Conservation (phyloP, 345 rosid genomes). For the Rhizophora mangle region DNA sequence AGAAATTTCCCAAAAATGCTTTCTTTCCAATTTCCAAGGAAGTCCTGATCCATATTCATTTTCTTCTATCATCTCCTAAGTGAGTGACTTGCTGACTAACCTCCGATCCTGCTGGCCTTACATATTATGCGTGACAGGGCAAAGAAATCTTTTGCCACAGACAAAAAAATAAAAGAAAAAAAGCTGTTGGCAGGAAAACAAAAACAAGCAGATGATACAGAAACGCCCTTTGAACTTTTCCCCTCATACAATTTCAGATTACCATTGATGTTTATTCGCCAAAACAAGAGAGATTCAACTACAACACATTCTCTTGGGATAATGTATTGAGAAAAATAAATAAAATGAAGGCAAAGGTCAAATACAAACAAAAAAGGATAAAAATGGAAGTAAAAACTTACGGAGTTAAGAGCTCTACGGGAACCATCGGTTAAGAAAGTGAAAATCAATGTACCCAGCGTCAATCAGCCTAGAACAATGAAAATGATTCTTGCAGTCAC, state of each 20-base stretch:
- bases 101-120: too few relatives aligned
- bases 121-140: too few relatives aligned
- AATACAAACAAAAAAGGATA: background rate
- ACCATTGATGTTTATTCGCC: background rate
- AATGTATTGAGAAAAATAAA: background rate
- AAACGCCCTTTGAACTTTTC: background rate
- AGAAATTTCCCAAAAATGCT: background rate
- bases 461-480: constrained; percentile 56
- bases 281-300: background rate
- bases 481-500: constrained; percentile 55
- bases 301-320: background rate
- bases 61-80: too few relatives aligned
- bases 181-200: background rate
- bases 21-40: background rate
- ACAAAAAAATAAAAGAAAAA: background rate
- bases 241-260: background rate
- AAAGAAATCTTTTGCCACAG: too few relatives aligned
- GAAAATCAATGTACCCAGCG: constrained; percentile 70
- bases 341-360: background rate
- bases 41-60: background rate
- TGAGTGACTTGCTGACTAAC: too few relatives aligned
- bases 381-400: constrained; percentile 33
- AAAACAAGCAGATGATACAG: background rate
- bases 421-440: constrained; percentile 67
- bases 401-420: constrained; percentile 79